phyloP scores from a whole-genome alignment of 176 grass and related monocot genomes.

The Stipa capillata region DNA sequence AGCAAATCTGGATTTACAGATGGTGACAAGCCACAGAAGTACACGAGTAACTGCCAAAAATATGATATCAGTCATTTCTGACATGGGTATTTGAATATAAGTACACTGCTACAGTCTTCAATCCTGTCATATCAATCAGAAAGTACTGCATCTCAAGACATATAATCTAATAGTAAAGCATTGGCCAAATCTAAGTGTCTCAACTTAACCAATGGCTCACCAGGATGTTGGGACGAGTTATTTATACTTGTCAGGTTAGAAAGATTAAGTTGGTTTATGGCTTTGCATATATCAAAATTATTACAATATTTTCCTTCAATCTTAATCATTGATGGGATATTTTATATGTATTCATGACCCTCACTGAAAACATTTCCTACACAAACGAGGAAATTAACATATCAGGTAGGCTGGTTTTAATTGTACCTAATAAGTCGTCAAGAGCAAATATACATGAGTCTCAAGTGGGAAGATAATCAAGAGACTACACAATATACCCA shows the following conservation, averaged over 20 bases:
- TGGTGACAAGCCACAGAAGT: not conserved
- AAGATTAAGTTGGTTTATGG: not conserved
- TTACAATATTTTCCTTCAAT: not conserved
- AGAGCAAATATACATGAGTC: not conserved
- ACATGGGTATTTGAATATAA: not conserved
- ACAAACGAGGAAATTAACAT: not conserved
- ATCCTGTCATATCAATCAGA: not conserved
- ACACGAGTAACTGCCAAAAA: not conserved
- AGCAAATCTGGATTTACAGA: not conserved
- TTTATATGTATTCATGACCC: not conserved
- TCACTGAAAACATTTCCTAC: not conserved
- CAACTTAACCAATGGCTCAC: not conserved
- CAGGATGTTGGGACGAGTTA: not conserved
- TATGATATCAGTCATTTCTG: not conserved
- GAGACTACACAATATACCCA: not conserved
- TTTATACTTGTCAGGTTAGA: not conserved
- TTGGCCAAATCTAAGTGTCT: constrained; percentile 2
- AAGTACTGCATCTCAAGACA: not conserved
- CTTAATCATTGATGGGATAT: not conserved
- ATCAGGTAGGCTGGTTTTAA: not conserved
- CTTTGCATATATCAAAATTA: not conserved
- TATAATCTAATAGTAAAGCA: not conserved
- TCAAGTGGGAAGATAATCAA: not conserved
- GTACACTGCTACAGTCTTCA: not conserved
- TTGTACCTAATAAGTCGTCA: not conserved